These are phyloP conservation scores for Coffea humblotiana DNA, from an alignment of 305 asterid genomes.

Conservation along the genomic window DNA sequence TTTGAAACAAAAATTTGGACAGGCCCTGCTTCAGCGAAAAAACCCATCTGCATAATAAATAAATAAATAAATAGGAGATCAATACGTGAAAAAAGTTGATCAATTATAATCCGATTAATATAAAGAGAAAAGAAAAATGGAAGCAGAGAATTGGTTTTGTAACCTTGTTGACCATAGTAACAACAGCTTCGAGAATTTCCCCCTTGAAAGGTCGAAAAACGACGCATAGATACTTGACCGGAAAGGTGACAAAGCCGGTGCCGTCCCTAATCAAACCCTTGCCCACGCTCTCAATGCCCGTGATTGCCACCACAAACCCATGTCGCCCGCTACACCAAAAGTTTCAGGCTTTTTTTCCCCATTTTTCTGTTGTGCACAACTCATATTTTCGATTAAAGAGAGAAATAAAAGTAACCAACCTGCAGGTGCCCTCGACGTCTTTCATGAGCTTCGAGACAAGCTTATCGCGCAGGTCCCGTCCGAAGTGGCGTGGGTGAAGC, in stretches of 20 bases:
- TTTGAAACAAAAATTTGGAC: constrained; percentile 90
- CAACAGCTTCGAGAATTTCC: constrained; percentile 84
- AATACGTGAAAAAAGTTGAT: too few relatives aligned
- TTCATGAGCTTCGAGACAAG: constrained; percentile 93
- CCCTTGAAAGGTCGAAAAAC: constrained; percentile 95
- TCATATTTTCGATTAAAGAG: too few relatives aligned
- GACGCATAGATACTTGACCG: constrained; percentile 91
- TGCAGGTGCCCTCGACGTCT: constrained; percentile 98
- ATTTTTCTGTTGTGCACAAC: too few relatives aligned
- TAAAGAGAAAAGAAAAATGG: neutral
- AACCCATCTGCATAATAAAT: constrained; percentile 74
- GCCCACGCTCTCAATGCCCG: constrained; percentile 87
- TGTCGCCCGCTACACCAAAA: constrained; percentile 64
- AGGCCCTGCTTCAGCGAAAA: constrained; percentile 95
- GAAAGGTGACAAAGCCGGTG: constrained; percentile 87
- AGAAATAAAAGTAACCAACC: constrained; percentile 30
- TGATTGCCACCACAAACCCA: constrained; percentile 91
- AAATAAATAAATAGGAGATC: neutral
- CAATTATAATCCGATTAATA: neutral
- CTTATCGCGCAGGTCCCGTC: constrained; percentile 92
- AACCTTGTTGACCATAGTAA: constrained; percentile 98
- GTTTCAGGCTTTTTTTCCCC: neutral
- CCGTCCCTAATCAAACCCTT: constrained; percentile 94
- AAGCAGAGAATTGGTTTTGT: neutral
- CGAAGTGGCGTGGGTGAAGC: constrained; percentile 96